Base-by-base conservation (phyloP, 257 asterid genomes). In the Solanum dulcamara region DNA sequence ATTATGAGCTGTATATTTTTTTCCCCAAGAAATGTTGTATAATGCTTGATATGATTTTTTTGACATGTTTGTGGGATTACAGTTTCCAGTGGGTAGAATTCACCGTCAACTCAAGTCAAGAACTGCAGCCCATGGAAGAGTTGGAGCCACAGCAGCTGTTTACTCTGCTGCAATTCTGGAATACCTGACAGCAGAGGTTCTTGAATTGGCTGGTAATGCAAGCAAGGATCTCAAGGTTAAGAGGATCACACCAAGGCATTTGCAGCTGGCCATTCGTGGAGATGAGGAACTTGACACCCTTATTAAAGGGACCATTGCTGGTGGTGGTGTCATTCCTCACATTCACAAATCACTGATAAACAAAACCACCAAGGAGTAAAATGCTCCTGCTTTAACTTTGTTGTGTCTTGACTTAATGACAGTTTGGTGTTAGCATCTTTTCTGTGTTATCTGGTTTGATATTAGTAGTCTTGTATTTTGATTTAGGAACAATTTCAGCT, bases 301-400 rank as follows among this genome's bases (percentile, higher is more conserved):
- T 79, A 95, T 95, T 89, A 95, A 95, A 86, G 98, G 98, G 51
- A 95, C 98, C 89, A 95, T 95, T 40, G 98, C 98, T 4, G 98
- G 99, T 33, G 99, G 99, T 55, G 99, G 99, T 86, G 99, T 94
- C 86, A 96, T 96, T 81, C 99, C 99, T 37, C 99, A 96, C 91
- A 96, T 96, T 82, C 99, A 96, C 94, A 96, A 96, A 50, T 96
- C 99, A 85, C 98, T 96, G 92, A 96, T 96, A 93, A 96, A 96
- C 94, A 96, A 96, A 89, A 93, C 99, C 91, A 88, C 97, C 88
- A 96, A 96, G 90, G 99, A 96, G 84, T 96, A 92, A 96, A 22
- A 15, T 59, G 67, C 18, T 64, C 5, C 3, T 67, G 20, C 17
- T 51, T 48, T 79, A 46, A 38, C 46, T 77, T 59, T 55, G 42